Percentiles rank a stretch among this genome's conserved stretches.
These are phyloP conservation scores for Cocos nucifera DNA, from an alignment of 176 grass and related monocot species.

Conservation along the genomic window DNA sequence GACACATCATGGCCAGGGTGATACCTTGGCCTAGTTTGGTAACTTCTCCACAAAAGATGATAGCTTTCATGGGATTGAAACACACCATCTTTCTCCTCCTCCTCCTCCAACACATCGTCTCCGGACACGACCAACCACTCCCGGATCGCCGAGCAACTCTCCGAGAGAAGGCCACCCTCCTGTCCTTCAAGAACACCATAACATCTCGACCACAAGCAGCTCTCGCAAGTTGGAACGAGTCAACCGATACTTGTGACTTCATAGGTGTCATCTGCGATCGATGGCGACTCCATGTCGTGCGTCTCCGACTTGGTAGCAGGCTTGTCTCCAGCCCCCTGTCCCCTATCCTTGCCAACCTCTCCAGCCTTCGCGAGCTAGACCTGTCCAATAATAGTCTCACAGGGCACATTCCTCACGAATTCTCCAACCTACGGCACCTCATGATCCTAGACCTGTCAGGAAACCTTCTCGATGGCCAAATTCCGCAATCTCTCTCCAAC, in stretches of 20 bases:
- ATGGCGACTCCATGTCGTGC: constrained; percentile 32
- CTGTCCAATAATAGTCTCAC: constrained; percentile 38
- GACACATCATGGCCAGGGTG: no score
- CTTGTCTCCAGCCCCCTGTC: constrained; percentile 30
- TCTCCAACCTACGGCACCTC: constrained; percentile 29
- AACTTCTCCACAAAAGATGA: constrained; percentile 21
- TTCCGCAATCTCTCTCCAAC: constrained; percentile 37
- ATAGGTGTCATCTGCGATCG: constrained; percentile 41
- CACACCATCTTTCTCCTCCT: constrained; percentile 20
- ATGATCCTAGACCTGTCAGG: not conserved
- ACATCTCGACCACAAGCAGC: constrained; percentile 7
- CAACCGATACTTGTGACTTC: constrained; percentile 53
- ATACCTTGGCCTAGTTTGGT: not conserved
- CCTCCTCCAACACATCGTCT: constrained; percentile 5
- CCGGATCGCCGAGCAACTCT: not conserved
- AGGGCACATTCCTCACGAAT: constrained; percentile 49
- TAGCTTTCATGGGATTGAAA: constrained; percentile 24
- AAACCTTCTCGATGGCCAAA: constrained; percentile 32
- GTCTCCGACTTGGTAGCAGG: constrained; percentile 21
- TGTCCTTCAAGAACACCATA: constrained; percentile 37
- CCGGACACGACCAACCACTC: not conserved
- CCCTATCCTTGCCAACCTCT: constrained; percentile 26
- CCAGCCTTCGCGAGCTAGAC: constrained; percentile 30
- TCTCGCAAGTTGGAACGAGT: constrained; percentile 60
- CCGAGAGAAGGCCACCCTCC: constrained; percentile 44